A percentile compares a stretch with the other conserved stretches of the same genome.
phyloP scores from a whole-genome alignment of 805 yeast genomes.

The Candida sonorensis region DNA sequence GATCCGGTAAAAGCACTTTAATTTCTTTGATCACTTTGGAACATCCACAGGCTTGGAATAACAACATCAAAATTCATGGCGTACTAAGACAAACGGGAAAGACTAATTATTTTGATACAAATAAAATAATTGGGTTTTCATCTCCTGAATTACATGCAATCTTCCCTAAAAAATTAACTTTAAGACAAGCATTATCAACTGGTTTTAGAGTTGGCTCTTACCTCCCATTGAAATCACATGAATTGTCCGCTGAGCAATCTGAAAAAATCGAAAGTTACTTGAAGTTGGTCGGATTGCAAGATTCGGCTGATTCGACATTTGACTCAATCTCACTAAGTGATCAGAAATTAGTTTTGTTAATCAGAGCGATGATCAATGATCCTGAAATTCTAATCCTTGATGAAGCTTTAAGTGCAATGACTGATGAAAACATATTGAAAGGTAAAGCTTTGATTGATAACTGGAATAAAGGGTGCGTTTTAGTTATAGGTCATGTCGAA shows the following conservation, averaged over 20 bases:
- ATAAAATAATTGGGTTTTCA: constrained; percentile 72
- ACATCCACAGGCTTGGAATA: constrained; percentile 95
- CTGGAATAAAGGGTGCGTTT: constrained; percentile 59
- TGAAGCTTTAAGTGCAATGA: constrained; percentile 92
- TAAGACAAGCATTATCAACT: constrained; percentile 54
- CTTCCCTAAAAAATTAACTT: constrained; percentile 55
- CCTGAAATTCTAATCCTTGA: constrained; percentile 80
- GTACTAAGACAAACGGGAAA: constrained; percentile 66
- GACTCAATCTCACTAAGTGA: constrained; percentile 54
- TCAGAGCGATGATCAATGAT: constrained; percentile 69
- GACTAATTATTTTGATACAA: constrained; percentile 71
- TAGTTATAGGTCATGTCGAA: constrained; percentile 77
- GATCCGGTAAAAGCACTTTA: constrained; percentile 89
- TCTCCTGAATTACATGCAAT: constrained; percentile 91
- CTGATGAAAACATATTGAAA: constrained; percentile 46
- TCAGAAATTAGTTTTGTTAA: constrained; percentile 71
- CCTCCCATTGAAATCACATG: constrained; percentile 34
- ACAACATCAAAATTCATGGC: constrained; percentile 56
- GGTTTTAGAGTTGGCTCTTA: constrained; percentile 71
- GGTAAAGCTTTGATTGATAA: constrained; percentile 47
- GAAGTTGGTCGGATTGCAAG: constrained; percentile 37
- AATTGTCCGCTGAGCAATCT: constrained; percentile 30
- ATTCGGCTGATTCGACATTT: constrained; percentile 36
- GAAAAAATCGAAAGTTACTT: constrained; percentile 38
- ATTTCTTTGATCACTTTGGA: constrained; percentile 83